Percentiles rank a stretch among this genome's conserved stretches.
These are phyloP conservation scores for Isoetes taiwanensis DNA, from an alignment of 75 land plant genomes.

Conservation along the genomic window DNA sequence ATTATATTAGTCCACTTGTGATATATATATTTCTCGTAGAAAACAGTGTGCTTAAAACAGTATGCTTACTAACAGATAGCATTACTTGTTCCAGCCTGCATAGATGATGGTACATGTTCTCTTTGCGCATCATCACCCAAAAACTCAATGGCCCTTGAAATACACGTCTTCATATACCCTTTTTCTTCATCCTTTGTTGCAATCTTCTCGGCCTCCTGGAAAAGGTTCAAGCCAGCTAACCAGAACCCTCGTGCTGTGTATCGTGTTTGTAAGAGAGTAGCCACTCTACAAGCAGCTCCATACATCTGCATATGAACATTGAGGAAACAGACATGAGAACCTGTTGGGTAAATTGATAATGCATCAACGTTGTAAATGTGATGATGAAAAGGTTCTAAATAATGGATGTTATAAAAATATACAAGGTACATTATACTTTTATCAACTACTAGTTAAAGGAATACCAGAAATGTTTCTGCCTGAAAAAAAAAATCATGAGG, in stretches of 20 bases:
- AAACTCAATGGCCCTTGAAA: slow-evolving; percentile 36
- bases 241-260: slow-evolving; percentile 75
- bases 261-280: slow-evolving; percentile 62
- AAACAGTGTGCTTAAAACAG: too few species aligned
- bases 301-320: slow-evolving; percentile 78
- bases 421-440: too few species aligned
- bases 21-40: too few species aligned
- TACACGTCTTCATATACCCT: slow-evolving; percentile 36
- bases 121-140: slow-evolving; percentile 12
- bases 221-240: slow-evolving; percentile 56
- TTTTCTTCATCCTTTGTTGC: slow-evolving; percentile 38
- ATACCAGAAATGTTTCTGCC: too few species aligned
- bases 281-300: slow-evolving; percentile 58
- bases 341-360: too few species aligned
- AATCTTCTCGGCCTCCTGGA: slow-evolving; percentile 41
- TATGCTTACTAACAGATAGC: neutral
- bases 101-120: slow-evolving; percentile 7
- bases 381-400: too few species aligned
- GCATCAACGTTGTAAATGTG: too few species aligned
- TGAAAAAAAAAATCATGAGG: too few species aligned
- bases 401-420: too few species aligned
- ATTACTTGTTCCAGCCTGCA: slow-evolving; percentile 21
- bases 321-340: too few species aligned
- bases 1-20: too few species aligned
- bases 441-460: too few species aligned